Evolutionary conservation across 352 stramenopile species (phyloP), one percentile per base, ranked within the genome.

Genomic region (Pythium phragmitis): DNA sequence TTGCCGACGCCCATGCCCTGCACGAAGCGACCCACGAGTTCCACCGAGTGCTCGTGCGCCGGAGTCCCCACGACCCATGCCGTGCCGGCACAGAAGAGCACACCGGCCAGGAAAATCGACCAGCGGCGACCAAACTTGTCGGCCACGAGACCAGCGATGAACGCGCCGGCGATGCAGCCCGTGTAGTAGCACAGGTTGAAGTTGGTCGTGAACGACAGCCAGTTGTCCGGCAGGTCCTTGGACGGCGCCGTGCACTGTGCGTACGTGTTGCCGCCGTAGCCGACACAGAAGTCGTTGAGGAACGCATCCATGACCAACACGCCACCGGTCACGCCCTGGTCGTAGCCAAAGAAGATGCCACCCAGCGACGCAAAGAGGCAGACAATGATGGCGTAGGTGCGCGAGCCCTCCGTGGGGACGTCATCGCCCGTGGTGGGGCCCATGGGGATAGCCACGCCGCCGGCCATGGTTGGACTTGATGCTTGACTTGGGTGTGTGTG

Each of bases 341-440:
- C 74, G 46, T 80, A 85, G 53, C 76, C 76, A 41, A 85, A 79
- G 67, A 81, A 80, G 46, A 80, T 68, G n/a, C 75, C 75, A 19
- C 75, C 75, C n/a, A 83, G 65, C 42, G 75, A 80, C 12, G 69
- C 70, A 33, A 75, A 80, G 36, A 78, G 43, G 33, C 71, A 74
- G 34, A 72, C 73, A 52, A 77, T 62, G 42, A 78, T 74, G 26
- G 70, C 75, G 59, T 77, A 75, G 7, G 47, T 59, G 19, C 52
- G 52, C 34, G 52, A 47, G 0, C 52, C 52, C 21, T 68, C 54
- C n/a, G 54, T 52, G 50, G 34, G 34, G 34, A 23, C 47, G 37
- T 63, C 37, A 45, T 49, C 58, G 37, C 16, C 33, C 12, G 57
- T 23, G 36, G 47, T 19, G 46, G 37, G 37, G 37, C 39, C 39